Evolutionary conservation across 2,329 filamentous ascomycete genomes (phyloP).

Genomic region (Aspergillus fumigatiaffinis): DNA sequence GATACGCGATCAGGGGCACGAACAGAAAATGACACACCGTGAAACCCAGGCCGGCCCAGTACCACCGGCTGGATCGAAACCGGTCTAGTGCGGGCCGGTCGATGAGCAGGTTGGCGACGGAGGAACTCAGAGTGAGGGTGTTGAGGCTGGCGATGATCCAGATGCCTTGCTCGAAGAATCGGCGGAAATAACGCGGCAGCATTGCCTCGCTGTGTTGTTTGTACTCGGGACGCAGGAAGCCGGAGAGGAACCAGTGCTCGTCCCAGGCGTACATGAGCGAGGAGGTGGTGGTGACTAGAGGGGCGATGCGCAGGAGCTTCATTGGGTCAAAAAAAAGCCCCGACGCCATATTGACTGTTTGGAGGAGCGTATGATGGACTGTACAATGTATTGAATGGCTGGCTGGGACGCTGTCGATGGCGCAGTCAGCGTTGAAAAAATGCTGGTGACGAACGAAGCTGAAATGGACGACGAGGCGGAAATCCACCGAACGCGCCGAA

Average conservation of each 20-base stretch:
- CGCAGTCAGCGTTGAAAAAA: neutral
- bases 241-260: neutral
- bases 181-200: neutral
- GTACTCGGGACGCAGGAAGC: neutral
- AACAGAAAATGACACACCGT: neutral
- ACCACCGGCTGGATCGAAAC: neutral
- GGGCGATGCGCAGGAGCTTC: neutral
- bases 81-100: neutral
- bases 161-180: neutral
- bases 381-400: too few relatives aligned
- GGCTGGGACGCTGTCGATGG: neutral
- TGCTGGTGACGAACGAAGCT: neutral
- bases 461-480: neutral
- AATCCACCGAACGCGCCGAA: neutral
- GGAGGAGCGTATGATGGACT: too few relatives aligned
- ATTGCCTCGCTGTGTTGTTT: neutral
- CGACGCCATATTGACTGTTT: neutral
- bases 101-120: neutral
- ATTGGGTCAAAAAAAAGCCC: neutral
- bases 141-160: neutral
- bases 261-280: neutral
- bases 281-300: neutral
- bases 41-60: neutral
- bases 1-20: neutral
- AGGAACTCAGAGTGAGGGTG: neutral